Evolutionary conservation across 2,329 filamentous ascomycete species (phyloP), one percentile per base, ranked within the genome.

Genomic region (Xylaria sp.): DNA sequence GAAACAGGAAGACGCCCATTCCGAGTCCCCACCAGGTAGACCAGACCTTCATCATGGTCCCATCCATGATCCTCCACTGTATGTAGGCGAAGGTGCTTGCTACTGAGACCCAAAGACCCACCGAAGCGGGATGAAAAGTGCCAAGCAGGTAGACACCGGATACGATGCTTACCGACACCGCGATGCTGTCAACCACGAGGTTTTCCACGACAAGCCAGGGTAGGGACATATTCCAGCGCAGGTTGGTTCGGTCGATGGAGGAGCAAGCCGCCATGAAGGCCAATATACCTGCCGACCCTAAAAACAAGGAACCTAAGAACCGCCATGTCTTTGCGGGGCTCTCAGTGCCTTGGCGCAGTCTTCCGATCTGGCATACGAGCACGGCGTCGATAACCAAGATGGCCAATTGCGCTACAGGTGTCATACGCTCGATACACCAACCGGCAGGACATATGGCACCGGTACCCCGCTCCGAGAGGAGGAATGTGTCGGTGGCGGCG

Each of bases 371-470:
- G 2, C 54, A 60, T 17, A 74, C 51, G n/a, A 72, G 53, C 7
- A 62, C 41, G 16, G 71, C 67, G 43, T 75, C 71, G 16, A 72
- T 53, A 16, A 54, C 54, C n/a, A 69, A 50, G 45, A 57, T 54
- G 17, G 63, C 42, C 21, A 67, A 26, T 45, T 72, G 69, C 2
- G 63, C 65, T 1, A 72, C 54, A 16, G 70, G 69, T 40, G 63
- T 64, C 16, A 69, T 51, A 20, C 67, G 61, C 47, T 71, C 69
- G 44, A 61, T 44, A 38, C 50, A 59, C 39, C 60, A 51, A 9
- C 66, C 66, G 3, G 54, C 29, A 4, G 69, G 68, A 48, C 69
- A 72, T 26, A 72, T 68, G 29, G 62, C 68, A 29, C 68, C 64
- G 1, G 69, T 63, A 0, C 50, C 51, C 22, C 55, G 61, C 50